phyloP scores from a whole-genome alignment of 164 flowering plant species.

The Hamamelis virginiana region DNA sequence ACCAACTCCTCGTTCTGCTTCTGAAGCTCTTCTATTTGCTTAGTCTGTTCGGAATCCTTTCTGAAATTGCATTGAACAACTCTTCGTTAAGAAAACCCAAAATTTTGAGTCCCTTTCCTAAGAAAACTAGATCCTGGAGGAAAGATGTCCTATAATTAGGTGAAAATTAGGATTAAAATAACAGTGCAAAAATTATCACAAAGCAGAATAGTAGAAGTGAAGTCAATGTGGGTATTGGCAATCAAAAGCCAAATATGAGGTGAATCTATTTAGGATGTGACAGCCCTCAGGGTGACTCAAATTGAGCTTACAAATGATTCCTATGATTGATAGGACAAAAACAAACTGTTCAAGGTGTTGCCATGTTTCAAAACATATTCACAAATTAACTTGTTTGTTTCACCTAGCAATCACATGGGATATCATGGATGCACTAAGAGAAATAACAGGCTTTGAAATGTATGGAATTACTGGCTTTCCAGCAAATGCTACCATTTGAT shows the following conservation, averaged over 20 bases:
- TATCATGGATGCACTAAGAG: no score
- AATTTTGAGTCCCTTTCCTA: not conserved
- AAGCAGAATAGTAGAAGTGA: not conserved
- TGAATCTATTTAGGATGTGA: no score
- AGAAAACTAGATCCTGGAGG: not conserved
- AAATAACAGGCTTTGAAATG: no score
- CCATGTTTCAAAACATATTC: no score
- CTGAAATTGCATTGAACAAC: conserved; percentile 33
- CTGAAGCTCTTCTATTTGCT: conserved; percentile 82
- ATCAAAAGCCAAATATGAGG: not conserved
- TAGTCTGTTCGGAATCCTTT: conserved; percentile 89
- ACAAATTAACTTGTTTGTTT: no score
- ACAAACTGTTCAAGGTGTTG: no score
- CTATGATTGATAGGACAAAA: no score
- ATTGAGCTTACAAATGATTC: no score
- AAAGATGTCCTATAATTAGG: not conserved
- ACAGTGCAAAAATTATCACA: not conserved
- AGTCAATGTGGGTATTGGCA: not conserved
- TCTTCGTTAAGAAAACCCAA: not conserved
- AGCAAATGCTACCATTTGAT: no score
- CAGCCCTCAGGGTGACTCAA: no score
- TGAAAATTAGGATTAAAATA: not conserved
- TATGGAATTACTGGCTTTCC: no score
- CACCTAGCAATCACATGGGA: no score
- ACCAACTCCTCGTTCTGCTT: conserved; percentile 63